Evolutionary conservation across 441 rosid genomes (phyloP), one percentile per base, ranked within the genome.

Genomic region (Cnidoscolus chayamansa): DNA sequence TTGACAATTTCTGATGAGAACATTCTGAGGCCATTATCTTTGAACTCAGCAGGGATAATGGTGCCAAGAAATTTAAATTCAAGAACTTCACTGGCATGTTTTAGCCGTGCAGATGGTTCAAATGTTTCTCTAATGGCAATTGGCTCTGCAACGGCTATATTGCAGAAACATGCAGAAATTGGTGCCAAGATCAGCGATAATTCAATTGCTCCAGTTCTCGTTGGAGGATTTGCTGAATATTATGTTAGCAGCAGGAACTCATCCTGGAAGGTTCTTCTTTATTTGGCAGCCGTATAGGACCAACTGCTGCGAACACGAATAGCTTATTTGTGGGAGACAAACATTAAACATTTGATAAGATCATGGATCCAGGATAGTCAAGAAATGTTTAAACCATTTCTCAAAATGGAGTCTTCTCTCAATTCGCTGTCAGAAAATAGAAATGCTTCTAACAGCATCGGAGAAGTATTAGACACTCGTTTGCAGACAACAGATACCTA

Each of bases 161-260:
- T 85, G 54, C 88, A 86, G 77, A 84, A 82, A 78, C 88, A 88
- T n/a, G 83, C 90, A 15, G 87, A 85, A 77, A 86, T 85, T 86
- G 90, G 86, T 30, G 79, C 87, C 5, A 86, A 81, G 74, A 81
- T 79, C 68, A 86, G 90, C 20, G 90, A 86, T 50, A 76, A 74
- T 48, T 61, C 83, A 3, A 81, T 79, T 6, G 60, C 88, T 43
- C 89, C 90, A 1, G 81, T 82, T 55, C 83, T 88, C 20, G 81
- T 82, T 0, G 74, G 84, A 74, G 90, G 88, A 13, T 88, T 85
- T 72, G 61, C 86, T 0, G 88, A 86, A 25, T 82, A 80, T 71
- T 71, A 84, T 1, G 65, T 65, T 2, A 74, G 77, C 62, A 59
- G 50, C 58, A 59, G 69, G 72, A 80, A 61, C 68, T 58, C 84